These are phyloP conservation scores for Venturia nashicola DNA, from an alignment of 2,329 filamentous ascomycete genomes.

Conservation along the genomic window DNA sequence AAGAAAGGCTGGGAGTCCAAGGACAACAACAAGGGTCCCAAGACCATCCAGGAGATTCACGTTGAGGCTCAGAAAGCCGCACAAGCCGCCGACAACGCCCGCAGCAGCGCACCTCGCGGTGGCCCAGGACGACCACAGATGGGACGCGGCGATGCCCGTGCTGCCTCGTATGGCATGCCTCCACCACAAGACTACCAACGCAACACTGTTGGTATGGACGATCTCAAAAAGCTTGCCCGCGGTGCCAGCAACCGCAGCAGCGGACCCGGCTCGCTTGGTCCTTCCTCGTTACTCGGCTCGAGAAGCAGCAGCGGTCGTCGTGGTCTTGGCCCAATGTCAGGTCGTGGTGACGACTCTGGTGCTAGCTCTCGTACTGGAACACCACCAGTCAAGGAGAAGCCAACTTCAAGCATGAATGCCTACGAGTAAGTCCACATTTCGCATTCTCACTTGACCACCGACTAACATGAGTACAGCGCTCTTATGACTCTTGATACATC, in stretches of 20 bases:
- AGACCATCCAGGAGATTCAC: constrained; percentile 89
- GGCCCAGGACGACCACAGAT: constrained; percentile 59
- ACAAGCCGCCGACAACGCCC: constrained; percentile 62
- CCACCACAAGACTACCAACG: constrained; percentile 56
- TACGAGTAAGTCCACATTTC: constrained; percentile 63
- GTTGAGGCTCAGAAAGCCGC: constrained; percentile 61
- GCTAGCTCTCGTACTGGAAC: constrained; percentile 83
- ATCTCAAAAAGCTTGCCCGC: constrained; percentile 63
- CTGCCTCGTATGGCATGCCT: constrained; percentile 50
- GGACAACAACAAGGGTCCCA: constrained; percentile 85
- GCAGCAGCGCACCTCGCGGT: constrained; percentile 43
- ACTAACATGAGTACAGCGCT: constrained; percentile 27
- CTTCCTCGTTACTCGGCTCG: constrained; percentile 71
- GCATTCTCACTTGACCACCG: constrained; percentile 10
- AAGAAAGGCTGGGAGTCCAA: constrained; percentile 70
- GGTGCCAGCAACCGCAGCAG: constrained; percentile 37
- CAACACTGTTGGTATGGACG: constrained; percentile 83
- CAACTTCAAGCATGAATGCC: constrained; percentile 65
- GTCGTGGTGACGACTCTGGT: constrained; percentile 72
- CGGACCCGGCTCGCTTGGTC: constrained; percentile 51
- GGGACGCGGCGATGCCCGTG: constrained; percentile 79
- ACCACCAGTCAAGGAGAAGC: constrained; percentile 55
- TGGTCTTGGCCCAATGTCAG: constrained; percentile 59
- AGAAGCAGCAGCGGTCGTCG: constrained; percentile 82
- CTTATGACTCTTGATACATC: constrained; percentile 37